Conservation (phyloP, 2,329 filamentous ascomycete species). For the Myriosclerotinia curreyana region DNA sequence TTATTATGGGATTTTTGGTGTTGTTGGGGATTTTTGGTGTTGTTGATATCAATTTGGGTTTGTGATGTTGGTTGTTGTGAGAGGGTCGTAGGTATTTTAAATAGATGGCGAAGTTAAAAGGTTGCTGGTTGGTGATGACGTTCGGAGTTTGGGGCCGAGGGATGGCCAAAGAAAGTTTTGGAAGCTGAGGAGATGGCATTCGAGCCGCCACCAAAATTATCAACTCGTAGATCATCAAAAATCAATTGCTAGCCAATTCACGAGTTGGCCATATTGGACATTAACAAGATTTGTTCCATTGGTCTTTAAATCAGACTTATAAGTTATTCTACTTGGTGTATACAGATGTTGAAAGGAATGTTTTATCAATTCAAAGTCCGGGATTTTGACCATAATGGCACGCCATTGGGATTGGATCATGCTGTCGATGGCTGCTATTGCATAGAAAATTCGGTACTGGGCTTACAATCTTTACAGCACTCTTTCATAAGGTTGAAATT, state of each 20-base stretch:
- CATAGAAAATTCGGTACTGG: not conserved
- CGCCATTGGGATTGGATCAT: not conserved
- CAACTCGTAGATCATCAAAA: no score
- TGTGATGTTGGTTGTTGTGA: not conserved
- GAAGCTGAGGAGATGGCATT: constrained; percentile 13
- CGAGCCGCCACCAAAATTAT: not conserved
- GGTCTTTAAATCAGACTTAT: no score
- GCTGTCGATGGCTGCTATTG: not conserved
- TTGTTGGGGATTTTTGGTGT: not conserved
- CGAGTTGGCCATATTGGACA: no score
- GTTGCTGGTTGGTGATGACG: constrained; percentile 3
- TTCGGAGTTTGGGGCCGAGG: constrained; percentile 18
- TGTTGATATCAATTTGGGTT: not conserved
- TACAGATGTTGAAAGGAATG: not conserved
- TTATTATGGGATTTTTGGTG: not conserved
- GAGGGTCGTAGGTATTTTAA: not conserved
- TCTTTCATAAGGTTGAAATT: no score
- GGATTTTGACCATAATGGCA: not conserved
- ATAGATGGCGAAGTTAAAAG: not conserved
- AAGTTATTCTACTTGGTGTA: no score
- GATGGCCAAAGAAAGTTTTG: constrained; percentile 20
- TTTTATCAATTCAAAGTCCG: not conserved
- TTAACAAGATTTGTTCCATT: no score
- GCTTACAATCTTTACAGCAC: not conserved
- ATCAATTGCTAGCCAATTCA: no score